A percentile compares a stretch with the other conserved stretches of the same genome.
These are phyloP conservation scores for Colletotrichum sp. DNA, from an alignment of 2,329 filamentous ascomycete genomes.

Conservation along the genomic window DNA sequence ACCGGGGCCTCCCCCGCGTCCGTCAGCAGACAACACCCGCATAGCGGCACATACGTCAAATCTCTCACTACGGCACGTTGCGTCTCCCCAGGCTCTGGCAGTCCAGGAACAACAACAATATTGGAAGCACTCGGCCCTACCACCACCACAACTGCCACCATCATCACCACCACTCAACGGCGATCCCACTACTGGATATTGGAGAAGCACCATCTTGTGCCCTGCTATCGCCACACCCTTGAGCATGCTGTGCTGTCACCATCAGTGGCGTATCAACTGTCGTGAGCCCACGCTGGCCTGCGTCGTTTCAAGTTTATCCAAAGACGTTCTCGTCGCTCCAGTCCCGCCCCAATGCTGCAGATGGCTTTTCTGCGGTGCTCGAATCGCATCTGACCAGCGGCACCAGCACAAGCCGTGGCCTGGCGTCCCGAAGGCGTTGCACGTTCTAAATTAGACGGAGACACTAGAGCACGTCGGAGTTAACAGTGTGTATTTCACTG, in stretches of 20 bases:
- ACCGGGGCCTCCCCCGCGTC: not conserved
- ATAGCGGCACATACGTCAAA: not conserved
- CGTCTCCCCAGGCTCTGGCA: not conserved
- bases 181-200: not conserved
- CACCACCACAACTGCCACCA: not conserved
- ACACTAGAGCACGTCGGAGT: not conserved
- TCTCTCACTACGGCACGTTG: not conserved
- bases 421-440: constrained; percentile 9
- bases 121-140: not conserved
- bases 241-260: not conserved
- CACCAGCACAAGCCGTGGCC: not conserved
- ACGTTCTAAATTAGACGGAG: constrained; percentile 15
- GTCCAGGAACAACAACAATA: not conserved
- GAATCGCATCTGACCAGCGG: constrained; percentile 7
- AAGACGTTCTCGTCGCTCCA: not conserved
- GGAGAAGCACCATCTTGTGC: not conserved
- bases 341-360: not conserved
- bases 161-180: not conserved
- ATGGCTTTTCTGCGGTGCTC: not conserved
- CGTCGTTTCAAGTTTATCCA: constrained; percentile 1
- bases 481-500: not conserved
- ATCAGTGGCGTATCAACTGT: not conserved
- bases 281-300: not conserved
- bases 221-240: not conserved
- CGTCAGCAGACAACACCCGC: constrained; percentile 3